Base-by-base conservation (phyloP, 1,284 basidiomycete species). In the Sporisorium scitamineum region DNA sequence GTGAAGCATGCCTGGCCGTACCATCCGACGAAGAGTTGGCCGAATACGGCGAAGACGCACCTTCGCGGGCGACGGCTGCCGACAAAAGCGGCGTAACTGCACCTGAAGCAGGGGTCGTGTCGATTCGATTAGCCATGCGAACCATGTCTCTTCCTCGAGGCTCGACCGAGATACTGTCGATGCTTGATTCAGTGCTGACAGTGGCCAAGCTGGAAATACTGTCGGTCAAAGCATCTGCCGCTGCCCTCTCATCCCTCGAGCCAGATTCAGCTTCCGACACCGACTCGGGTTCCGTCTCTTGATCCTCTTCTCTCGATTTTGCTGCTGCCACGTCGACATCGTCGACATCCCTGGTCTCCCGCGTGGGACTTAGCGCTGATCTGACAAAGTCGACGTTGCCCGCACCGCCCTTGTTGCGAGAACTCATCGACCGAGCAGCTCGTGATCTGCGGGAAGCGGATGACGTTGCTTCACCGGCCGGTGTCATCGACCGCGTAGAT, bases 111-210 rank as follows among this genome's bases (percentile, higher is more conserved):
- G 47, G 45, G 4, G 34, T 47, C 27, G 58, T 45, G 24, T 65
- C 69, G 22, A 72, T 50, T 0, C 69, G 61, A 8, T n/a, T 66
- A 11, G 76, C 70, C 16, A 56, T 78, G 13, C 76, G 52, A 0
- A 64, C 59, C 76, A 78, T 78, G 37, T 78, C 76, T 29, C 76
- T 50, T 3, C 76, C 76, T 48, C 76, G 54, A 2, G 68, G 62
- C 45, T 76, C 72, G 8, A 44, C 22, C 1, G 58, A 24, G 2
- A 52, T 16, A 29, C 64, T 65, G 11, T 51, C 64, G 3, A 27
- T 29, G 26, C 68, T 68, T 5, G 51, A 39, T 1, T 63, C 61
- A 6, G 54, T 54, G 37, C 55, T 53, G 32, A 60, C 45, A 4
- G 53, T 56, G 5, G 56, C 68, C 13, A 76, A 41, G 32, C 65